Evolutionary conservation across 257 asterid species (phyloP).

Genomic region (Solanum tarijense): DNA sequence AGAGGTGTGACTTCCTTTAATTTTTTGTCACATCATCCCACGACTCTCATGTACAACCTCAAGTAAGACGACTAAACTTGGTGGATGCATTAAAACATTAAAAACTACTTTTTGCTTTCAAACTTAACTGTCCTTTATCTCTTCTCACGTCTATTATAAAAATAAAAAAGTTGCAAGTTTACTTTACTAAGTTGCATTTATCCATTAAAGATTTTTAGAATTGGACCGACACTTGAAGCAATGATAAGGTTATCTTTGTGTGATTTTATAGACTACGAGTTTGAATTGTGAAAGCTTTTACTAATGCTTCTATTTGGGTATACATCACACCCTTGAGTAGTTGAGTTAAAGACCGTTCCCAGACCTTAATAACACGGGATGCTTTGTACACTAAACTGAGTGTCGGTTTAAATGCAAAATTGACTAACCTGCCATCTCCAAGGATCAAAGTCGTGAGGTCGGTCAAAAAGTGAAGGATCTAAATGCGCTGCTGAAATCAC

Average conservation of each 20-base stretch:
- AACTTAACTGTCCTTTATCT: neutral
- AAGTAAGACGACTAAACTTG: neutral
- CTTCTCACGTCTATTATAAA: neutral
- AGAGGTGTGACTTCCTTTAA: neutral
- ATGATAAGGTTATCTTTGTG: neutral
- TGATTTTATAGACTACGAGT: neutral
- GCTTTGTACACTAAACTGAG: neutral
- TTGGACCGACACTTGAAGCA: neutral
- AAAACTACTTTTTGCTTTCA: neutral
- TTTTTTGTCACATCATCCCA: neutral
- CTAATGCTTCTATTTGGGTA: no score
- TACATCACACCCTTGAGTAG: neutral
- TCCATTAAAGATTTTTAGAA: neutral
- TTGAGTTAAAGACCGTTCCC: neutral
- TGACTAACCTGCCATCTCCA: slow-evolving; percentile 85
- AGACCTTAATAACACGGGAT: neutral
- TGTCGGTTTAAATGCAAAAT: slow-evolving; percentile 5
- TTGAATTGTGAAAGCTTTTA: neutral
- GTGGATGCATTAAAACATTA: neutral
- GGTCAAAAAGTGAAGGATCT: slow-evolving; percentile 81
- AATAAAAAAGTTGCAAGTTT: neutral
- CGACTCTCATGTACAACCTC: neutral
- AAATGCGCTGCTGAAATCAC: slow-evolving; percentile 96
- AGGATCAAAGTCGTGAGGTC: slow-evolving; percentile 86
- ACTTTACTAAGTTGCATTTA: neutral